These are phyloP conservation scores for Cryptococcus sp. DNA, from an alignment of 1,284 basidiomycete species.

Conservation along the genomic window DNA sequence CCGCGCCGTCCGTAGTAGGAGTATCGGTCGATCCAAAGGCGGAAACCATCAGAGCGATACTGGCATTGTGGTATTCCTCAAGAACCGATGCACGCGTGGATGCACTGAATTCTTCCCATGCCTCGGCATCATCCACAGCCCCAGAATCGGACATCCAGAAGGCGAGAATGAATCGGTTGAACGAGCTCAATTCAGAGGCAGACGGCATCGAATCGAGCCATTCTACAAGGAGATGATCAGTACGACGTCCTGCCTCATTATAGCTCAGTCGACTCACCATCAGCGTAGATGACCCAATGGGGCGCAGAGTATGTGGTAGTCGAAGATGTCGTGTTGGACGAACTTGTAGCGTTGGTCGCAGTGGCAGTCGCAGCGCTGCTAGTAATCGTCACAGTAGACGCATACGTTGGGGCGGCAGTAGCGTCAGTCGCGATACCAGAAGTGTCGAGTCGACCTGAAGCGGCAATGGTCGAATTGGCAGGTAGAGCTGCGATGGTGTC, in stretches of 20 bases:
- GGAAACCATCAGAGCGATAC: conserved; percentile 56
- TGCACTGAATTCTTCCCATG: conserved; percentile 42
- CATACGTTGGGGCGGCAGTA: not conserved
- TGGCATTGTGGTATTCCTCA: conserved; percentile 52
- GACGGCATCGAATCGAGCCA: conserved; percentile 38
- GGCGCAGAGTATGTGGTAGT: conserved; percentile 28
- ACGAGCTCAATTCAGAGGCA: conserved; percentile 34
- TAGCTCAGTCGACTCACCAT: conserved; percentile 23
- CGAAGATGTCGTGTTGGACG: conserved; percentile 6
- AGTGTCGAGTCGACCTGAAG: not conserved
- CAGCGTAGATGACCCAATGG: conserved; percentile 50
- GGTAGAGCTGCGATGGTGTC: not conserved
- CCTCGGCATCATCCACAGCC: conserved; percentile 47
- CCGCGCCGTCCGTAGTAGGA: conserved; percentile 49
- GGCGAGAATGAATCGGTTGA: conserved; percentile 56
- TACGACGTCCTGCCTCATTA: not conserved
- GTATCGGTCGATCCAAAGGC: conserved; percentile 56
- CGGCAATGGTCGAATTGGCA: not conserved
- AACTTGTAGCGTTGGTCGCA: conserved; percentile 1
- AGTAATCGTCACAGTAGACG: conserved; percentile 2
- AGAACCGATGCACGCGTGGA: conserved; percentile 42
- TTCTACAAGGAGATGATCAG: conserved; percentile 17
- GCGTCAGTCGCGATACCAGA: conserved; percentile 6
- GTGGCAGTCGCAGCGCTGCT: conserved; percentile 1
- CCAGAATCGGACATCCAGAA: conserved; percentile 55